Evolutionary conservation across 441 rosid species (phyloP), one percentile per base, ranked within the genome.

Genomic region (Populus hybrid): DNA sequence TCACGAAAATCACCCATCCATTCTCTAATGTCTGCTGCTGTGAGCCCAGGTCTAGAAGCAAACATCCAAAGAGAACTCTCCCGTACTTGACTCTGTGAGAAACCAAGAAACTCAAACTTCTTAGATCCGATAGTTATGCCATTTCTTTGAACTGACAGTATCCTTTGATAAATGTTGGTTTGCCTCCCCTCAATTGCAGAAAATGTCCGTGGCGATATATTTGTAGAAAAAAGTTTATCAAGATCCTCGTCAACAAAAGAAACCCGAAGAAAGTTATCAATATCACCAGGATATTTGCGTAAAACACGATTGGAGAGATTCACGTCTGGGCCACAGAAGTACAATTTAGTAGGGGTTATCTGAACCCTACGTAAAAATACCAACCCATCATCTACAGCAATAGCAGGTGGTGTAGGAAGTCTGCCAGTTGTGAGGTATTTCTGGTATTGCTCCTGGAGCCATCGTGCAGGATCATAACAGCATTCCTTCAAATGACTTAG

Each of bases 271-370:
- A 93, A 91, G 74, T 90, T 86, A 70, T 84, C 85, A 64, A 83
- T 81, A 31, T 89, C 80, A 2, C 59, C 9, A 3, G 78, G 75
- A 79, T 75, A 89, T 1, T 86, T 80, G 78, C 93, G 88, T 23
- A 93, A 75, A 18, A 90, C 94, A 14, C 93, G 92, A 68, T 91
- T 93, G 9, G 96, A 93, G 77, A 91, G 80, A 75, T 88, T 91
- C 50, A 91, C 79, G 84, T 93, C 98, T 3, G 96, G 98, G 64
- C 96, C 98, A 72, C 74, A 82, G 70, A 93, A 93, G 72, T 89
- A 93, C 11, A 91, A 88, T 84, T 86, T 87, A 16, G 82, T 79
- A 24, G 98, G 98, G 9, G 98, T 88, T 73, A 93, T 84, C 78
- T 88, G 95, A 66, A 90, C 86, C 59, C 95, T 85, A 36, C 80